Conservation (phyloP, 305 asterid genomes). For the Vinca major region DNA sequence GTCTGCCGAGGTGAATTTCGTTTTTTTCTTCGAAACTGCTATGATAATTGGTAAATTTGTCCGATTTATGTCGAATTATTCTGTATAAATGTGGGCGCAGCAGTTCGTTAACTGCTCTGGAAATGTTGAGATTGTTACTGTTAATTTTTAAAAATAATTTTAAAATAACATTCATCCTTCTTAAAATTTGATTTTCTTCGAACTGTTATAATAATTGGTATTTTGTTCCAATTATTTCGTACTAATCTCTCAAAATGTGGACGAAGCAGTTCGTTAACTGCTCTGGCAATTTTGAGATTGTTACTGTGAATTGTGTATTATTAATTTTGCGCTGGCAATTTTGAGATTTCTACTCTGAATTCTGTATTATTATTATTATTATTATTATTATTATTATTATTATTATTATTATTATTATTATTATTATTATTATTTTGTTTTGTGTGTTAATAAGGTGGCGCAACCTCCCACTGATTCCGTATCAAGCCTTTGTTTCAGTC, state of each 20-base stretch:
- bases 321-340: background rate
- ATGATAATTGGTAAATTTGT: background rate
- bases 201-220: too few relatives aligned
- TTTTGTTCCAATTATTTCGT: background rate
- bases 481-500: conserved; percentile 49
- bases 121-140: background rate
- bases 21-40: background rate
- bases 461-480: conserved; percentile 53
- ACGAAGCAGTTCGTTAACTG: background rate
- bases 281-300: background rate
- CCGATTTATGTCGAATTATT: background rate
- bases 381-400: too few relatives aligned
- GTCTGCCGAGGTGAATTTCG: conserved; percentile 17
- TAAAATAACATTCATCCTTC: too few relatives aligned
- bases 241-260: background rate
- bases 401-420: background rate
- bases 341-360: background rate
- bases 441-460: conserved; percentile 21
- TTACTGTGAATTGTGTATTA: background rate
- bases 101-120: background rate
- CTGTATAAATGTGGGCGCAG: background rate
- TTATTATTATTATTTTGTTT: background rate
- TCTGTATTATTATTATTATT: background rate
- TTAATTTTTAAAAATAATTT: background rate
- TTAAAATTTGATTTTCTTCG: background rate